Conservation (phyloP, 2,329 filamentous ascomycete species). For the Calonectria ilicicola region DNA sequence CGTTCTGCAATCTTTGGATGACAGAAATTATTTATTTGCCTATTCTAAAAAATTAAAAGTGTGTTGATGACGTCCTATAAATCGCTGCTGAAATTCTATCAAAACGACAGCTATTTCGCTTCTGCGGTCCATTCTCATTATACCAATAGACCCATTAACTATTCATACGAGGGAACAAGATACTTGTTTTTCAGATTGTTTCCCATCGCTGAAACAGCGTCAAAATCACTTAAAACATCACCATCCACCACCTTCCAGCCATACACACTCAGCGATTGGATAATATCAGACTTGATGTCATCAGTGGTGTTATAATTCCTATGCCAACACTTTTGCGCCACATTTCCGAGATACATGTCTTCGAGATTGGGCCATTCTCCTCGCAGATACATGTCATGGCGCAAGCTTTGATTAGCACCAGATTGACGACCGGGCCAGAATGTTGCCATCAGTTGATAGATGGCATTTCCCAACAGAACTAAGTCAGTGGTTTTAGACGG, state of each 20-base stretch:
- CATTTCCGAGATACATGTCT: not conserved
- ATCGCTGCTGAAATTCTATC: too few relatives aligned
- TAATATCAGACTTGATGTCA: not conserved
- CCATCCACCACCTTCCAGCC: not conserved
- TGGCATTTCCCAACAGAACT: not conserved
- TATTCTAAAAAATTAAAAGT: too few relatives aligned
- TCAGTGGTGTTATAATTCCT: not conserved
- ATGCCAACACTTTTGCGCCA: not conserved
- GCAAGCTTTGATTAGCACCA: not conserved
- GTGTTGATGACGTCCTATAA: too few relatives aligned
- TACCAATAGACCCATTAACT: too few relatives aligned
- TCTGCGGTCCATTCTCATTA: too few relatives aligned
- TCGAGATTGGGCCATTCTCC: not conserved
- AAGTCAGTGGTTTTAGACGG: not conserved
- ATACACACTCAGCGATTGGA: not conserved
- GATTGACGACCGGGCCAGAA: not conserved
- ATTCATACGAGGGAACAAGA: not conserved
- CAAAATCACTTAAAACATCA: not conserved
- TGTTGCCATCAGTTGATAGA: not conserved
- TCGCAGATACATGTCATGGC: not conserved
- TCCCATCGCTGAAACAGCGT: not conserved
- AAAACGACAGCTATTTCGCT: too few relatives aligned
- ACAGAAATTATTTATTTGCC: too few relatives aligned
- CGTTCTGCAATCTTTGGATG: too few relatives aligned
- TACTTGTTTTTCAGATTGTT: not conserved